phyloP scores from a whole-genome alignment of 768 basidiomycete species.

The Amylocystis lapponica region DNA sequence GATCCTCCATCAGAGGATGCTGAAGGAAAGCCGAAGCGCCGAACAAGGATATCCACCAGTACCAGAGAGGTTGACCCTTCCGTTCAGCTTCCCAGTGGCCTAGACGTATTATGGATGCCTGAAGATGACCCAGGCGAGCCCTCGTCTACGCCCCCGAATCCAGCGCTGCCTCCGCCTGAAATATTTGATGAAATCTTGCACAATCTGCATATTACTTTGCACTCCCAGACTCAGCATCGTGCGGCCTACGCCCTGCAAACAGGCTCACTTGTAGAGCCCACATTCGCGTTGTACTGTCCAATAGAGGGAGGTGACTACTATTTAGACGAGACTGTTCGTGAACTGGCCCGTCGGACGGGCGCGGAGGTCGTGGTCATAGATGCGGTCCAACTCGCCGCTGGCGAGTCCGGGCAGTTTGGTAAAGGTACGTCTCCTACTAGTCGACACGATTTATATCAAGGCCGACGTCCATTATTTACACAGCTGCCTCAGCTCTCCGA shows the following conservation, averaged over 20 bases:
- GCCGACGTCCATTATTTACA: not conserved
- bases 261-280: conserved; percentile 65
- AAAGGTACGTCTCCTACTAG: conserved; percentile 42
- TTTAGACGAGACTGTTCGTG: conserved; percentile 71
- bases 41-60: conserved; percentile 24
- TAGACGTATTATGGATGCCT: conserved; percentile 62
- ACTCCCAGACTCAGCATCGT: conserved; percentile 76
- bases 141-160: conserved; percentile 21
- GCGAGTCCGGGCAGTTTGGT: conserved; percentile 84
- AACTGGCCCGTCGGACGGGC: conserved; percentile 65
- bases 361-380: conserved; percentile 86
- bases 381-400: conserved; percentile 76
- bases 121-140: conserved; percentile 14
- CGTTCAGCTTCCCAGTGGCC: conserved; percentile 46
- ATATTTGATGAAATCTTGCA: conserved; percentile 72
- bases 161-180: conserved; percentile 60
- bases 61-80: conserved; percentile 21
- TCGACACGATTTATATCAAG: not conserved
- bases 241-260: conserved; percentile 53
- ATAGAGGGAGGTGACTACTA: conserved; percentile 85
- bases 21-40: conserved; percentile 30
- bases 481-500: conserved; percentile 66
- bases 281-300: conserved; percentile 82
- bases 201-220: conserved; percentile 70
- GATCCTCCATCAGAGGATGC: conserved; percentile 31